Conservation (phyloP, 169 alveolate species). For the Cyclospora cayetanensis region DNA sequence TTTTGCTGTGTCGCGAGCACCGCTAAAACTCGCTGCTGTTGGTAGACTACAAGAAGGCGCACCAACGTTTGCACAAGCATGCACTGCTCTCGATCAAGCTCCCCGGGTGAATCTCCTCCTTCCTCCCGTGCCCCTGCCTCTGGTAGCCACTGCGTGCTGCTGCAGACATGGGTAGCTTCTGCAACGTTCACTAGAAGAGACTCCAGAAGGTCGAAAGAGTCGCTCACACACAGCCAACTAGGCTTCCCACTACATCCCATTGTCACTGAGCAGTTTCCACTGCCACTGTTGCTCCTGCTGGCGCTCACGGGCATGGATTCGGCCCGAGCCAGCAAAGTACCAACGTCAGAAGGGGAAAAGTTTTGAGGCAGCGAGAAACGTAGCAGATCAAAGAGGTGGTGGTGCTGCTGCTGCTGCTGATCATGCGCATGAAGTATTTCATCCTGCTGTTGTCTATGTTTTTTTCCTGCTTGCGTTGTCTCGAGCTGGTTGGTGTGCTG, state of each 20-base stretch:
- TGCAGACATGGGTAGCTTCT: neutral
- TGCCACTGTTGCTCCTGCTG: constrained; percentile 30
- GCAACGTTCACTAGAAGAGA: neutral
- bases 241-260: neutral
- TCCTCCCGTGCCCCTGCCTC: too few relatives aligned
- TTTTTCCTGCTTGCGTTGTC: neutral
- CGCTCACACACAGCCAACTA: neutral
- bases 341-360: neutral
- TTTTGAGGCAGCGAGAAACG: neutral
- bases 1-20: neutral
- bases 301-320: neutral
- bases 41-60: neutral
- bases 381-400: neutral
- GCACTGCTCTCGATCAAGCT: neutral
- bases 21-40: neutral
- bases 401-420: constrained; percentile 15
- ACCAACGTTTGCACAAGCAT: neutral
- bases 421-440: too few relatives aligned
- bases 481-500: neutral
- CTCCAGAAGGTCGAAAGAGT: neutral
- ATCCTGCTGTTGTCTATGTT: neutral
- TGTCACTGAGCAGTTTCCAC: neutral
- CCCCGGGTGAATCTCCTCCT: too few relatives aligned
- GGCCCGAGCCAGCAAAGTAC: neutral
- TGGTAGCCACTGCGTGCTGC: neutral